These are phyloP conservation scores for Aspergillus aculeatinus DNA, from an alignment of 2,329 filamentous ascomycete genomes.

Conservation along the genomic window DNA sequence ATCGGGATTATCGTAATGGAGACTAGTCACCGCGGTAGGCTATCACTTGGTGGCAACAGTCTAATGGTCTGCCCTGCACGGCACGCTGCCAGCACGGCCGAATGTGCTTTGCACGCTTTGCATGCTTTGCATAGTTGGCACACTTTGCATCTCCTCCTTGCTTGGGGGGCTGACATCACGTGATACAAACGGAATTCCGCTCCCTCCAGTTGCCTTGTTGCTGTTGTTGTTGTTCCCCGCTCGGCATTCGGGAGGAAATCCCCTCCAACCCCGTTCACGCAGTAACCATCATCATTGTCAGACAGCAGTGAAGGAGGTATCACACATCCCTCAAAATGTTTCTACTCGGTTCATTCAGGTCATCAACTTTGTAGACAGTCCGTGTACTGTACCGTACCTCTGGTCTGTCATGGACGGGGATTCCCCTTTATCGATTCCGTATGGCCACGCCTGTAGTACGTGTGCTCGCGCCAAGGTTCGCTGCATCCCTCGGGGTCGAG, in stretches of 20 bases:
- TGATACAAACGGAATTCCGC: not conserved
- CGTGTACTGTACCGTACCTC: not conserved
- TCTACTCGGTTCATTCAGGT: too few species aligned
- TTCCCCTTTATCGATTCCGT: not conserved
- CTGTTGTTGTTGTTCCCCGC: not conserved
- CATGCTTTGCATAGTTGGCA: too few species aligned
- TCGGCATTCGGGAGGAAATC: not conserved
- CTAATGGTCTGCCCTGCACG: too few species aligned
- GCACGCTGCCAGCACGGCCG: too few species aligned
- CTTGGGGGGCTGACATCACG: not conserved
- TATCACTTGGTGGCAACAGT: too few species aligned
- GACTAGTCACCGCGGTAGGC: too few species aligned
- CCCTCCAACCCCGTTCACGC: not conserved
- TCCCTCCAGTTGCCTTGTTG: not conserved
- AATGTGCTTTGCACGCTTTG: too few species aligned
- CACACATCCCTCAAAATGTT: too few species aligned
- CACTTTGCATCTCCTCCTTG: not conserved
- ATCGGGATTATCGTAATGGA: too few species aligned
- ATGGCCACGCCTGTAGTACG: not conserved
- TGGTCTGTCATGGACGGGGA: not conserved
- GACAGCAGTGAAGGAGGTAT: not conserved
- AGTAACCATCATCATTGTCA: not conserved
- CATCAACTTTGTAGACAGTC: not conserved
- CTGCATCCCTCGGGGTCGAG: not conserved
- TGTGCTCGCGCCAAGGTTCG: not conserved